Conservation (phyloP, 2,329 filamentous ascomycete genomes). For the Neofusicoccum umdonicola region DNA sequence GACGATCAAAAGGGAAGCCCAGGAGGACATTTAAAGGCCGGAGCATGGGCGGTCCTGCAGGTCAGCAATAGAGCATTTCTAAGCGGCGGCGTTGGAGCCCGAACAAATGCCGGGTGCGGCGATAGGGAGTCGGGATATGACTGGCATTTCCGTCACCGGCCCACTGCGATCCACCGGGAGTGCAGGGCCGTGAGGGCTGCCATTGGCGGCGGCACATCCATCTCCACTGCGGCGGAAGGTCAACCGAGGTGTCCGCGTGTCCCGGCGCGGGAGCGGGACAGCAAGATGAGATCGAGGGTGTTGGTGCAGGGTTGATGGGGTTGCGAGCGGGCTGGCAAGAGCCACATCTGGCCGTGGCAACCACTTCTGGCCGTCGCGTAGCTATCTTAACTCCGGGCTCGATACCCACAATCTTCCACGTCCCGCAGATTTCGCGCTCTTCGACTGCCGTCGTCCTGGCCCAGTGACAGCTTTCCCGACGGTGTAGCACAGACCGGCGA, state of each 20-base stretch:
- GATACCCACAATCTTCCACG: too few species aligned
- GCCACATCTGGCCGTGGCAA: too few species aligned
- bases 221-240: too few species aligned
- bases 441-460: not conserved
- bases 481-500: not conserved
- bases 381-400: too few species aligned
- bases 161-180: constrained; percentile 2
- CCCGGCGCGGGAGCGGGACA: too few species aligned
- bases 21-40: not conserved
- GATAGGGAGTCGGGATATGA: not conserved
- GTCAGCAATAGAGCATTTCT: not conserved
- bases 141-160: not conserved
- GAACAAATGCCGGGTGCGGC: constrained; percentile 11
- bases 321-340: too few species aligned
- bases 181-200: not conserved
- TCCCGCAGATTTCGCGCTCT: too few species aligned
- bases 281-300: too few species aligned
- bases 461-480: not conserved
- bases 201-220: too few species aligned
- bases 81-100: constrained; percentile 9
- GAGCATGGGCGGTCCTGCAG: not conserved
- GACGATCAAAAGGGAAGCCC: not conserved
- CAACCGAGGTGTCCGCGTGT: too few species aligned
- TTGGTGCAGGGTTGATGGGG: too few species aligned
- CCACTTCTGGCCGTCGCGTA: too few species aligned